Percentiles rank a stretch among this genome's conserved stretches.
Evolutionary conservation across 2,329 filamentous ascomycete species (phyloP).

Genomic region (Alternaria tenuissima): DNA sequence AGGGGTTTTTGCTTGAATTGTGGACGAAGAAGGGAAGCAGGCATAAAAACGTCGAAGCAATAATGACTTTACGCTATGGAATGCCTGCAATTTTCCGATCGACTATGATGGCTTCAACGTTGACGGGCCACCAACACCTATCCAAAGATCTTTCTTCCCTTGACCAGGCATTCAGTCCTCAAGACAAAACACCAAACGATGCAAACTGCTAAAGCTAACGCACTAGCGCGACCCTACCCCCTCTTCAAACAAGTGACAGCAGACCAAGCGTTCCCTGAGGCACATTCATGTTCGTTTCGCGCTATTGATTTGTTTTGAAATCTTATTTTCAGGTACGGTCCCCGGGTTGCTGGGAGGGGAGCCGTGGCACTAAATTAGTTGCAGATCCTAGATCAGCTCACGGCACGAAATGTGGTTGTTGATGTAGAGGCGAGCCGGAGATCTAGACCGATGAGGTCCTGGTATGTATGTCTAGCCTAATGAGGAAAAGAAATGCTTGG

Average conservation of each 20-base stretch:
- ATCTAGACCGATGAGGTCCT: neutral
- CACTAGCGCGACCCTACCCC: constrained; percentile 3
- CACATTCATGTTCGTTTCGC: constrained; percentile 6
- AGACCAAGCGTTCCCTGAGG: neutral
- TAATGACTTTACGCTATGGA: neutral
- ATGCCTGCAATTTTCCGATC: neutral
- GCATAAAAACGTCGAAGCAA: neutral
- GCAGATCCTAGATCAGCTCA: neutral
- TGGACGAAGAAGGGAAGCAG: neutral
- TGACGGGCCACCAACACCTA: neutral
- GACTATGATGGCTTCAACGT: neutral
- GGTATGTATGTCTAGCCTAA: neutral
- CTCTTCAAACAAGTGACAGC: constrained; percentile 5
- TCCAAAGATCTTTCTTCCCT: neutral
- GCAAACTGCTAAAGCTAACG: neutral
- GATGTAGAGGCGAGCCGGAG: neutral
- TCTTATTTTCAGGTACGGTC: neutral
- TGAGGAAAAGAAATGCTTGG: neutral
- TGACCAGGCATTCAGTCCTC: neutral
- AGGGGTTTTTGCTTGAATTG: neutral
- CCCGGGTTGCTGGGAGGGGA: constrained; percentile 4
- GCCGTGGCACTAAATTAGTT: neutral
- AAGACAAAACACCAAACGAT: neutral
- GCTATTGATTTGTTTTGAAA: constrained; percentile 10
- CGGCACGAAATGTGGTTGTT: neutral